These are phyloP conservation scores for Saccharomyces pastorianus DNA, from an alignment of 1,139 yeast genomes.

Conservation along the genomic window DNA sequence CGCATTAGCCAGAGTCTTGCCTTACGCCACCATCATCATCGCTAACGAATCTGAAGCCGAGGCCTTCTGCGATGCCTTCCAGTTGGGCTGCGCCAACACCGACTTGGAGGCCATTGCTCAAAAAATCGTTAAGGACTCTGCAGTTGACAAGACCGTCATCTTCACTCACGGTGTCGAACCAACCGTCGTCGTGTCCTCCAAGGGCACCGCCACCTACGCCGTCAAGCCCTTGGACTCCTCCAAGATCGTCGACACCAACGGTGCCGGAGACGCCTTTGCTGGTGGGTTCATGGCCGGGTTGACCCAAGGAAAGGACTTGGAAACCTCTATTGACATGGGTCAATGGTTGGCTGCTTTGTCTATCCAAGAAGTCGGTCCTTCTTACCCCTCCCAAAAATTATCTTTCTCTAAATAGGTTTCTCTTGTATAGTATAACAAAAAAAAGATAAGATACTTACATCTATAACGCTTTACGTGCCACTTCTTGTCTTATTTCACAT, in stretches of 20 bases:
- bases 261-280: conserved; percentile 99
- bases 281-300: conserved; percentile 93
- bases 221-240: conserved; percentile 63
- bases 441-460: too few relatives aligned
- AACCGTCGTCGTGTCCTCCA: conserved; percentile 59
- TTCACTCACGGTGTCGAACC: conserved; percentile 92
- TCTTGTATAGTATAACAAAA: too few relatives aligned
- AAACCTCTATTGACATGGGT: conserved; percentile 69
- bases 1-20: conserved; percentile 69
- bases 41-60: conserved; percentile 98
- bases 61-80: conserved; percentile 83
- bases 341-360: conserved; percentile 95
- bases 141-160: conserved; percentile 72
- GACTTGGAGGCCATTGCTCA: conserved; percentile 76
- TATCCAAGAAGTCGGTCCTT: conserved; percentile 88
- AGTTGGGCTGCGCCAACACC: conserved; percentile 41
- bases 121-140: conserved; percentile 54
- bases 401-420: conserved; percentile 9
- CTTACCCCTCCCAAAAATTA: conserved; percentile 72
- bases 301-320: conserved; percentile 61
- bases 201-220: conserved; percentile 44
- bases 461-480: not conserved
- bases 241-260: conserved; percentile 84
- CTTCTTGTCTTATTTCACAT: not conserved
- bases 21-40: conserved; percentile 84